Evolutionary conservation across 257 asterid genomes (phyloP).

Genomic region (Coffea canephora): DNA sequence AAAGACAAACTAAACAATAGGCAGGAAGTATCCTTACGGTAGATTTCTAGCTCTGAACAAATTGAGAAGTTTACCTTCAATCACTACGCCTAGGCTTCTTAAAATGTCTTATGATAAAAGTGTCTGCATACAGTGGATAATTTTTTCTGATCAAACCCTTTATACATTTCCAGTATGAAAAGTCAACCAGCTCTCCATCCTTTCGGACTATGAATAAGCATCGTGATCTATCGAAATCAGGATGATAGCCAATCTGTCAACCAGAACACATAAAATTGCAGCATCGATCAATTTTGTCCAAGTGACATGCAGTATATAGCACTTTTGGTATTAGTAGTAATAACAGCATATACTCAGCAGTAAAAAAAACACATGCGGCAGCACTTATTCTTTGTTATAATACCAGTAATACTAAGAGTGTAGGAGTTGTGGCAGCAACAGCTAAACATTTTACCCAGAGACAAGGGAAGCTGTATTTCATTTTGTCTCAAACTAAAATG

Average conservation of each 20-base stretch:
- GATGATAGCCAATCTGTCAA: conserved; percentile 90
- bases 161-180: conserved; percentile 97
- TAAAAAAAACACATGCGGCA: neutral
- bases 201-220: conserved; percentile 87
- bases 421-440: neutral
- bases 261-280: conserved; percentile 20
- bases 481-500: neutral
- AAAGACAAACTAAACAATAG: conserved; percentile 17
- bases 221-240: conserved; percentile 70
- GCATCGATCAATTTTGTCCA: neutral
- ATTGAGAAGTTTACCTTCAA: conserved; percentile 33
- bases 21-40: conserved; percentile 12
- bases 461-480: neutral
- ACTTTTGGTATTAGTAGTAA: neutral
- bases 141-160: conserved; percentile 84
- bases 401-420: neutral
- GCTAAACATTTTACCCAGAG: neutral
- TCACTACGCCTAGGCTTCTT: conserved; percentile 53
- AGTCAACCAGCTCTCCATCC: conserved; percentile 87
- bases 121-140: conserved; percentile 89
- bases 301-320: neutral
- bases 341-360: neutral
- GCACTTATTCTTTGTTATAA: neutral
- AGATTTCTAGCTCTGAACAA: conserved; percentile 12
- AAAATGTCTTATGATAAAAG: conserved; percentile 85